These are phyloP conservation scores for Aplosporella prunicola DNA, from an alignment of 2,329 filamentous ascomycete genomes.

Conservation along the genomic window DNA sequence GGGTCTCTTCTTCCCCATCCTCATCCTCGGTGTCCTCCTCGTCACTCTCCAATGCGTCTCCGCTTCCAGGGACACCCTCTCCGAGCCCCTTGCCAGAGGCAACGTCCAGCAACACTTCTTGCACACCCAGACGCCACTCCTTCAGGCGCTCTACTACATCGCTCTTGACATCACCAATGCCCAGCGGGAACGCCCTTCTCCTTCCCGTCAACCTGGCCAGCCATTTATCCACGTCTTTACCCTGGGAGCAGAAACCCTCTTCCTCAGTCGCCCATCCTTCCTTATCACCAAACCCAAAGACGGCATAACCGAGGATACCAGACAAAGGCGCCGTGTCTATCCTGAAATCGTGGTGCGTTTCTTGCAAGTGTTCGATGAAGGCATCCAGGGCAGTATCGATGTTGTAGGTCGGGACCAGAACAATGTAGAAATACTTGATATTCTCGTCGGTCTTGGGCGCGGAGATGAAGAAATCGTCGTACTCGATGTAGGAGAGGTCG, in stretches of 20 bases:
- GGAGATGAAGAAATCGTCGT: conserved; percentile 83
- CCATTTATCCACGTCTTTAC: conserved; percentile 85
- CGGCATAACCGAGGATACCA: conserved; percentile 71
- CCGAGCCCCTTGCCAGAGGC: conserved; percentile 45
- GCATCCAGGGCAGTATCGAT: conserved; percentile 87
- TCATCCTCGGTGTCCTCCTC: conserved; percentile 53
- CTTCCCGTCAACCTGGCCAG: conserved; percentile 87
- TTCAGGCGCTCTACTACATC: conserved; percentile 57
- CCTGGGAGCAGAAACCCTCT: conserved; percentile 88
- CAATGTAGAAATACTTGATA: conserved; percentile 66
- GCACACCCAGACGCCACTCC: conserved; percentile 71
- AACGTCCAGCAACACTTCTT: conserved; percentile 58
- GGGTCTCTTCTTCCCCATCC: conserved; percentile 24
- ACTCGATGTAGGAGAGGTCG: conserved; percentile 78
- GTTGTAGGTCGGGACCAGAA: conserved; percentile 85
- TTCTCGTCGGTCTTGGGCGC: conserved; percentile 52
- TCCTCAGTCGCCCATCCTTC: conserved; percentile 88
- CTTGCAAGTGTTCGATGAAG: conserved; percentile 76
- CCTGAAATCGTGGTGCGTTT: conserved; percentile 93
- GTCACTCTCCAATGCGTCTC: conserved; percentile 76
- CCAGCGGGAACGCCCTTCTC: conserved; percentile 80
- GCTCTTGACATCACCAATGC: conserved; percentile 76
- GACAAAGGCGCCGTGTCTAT: conserved; percentile 83
- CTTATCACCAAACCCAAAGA: conserved; percentile 87
- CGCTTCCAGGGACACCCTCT: conserved; percentile 67